Conservation (phyloP, 805 yeast genomes). For the Barnettozyma vustinii region DNA sequence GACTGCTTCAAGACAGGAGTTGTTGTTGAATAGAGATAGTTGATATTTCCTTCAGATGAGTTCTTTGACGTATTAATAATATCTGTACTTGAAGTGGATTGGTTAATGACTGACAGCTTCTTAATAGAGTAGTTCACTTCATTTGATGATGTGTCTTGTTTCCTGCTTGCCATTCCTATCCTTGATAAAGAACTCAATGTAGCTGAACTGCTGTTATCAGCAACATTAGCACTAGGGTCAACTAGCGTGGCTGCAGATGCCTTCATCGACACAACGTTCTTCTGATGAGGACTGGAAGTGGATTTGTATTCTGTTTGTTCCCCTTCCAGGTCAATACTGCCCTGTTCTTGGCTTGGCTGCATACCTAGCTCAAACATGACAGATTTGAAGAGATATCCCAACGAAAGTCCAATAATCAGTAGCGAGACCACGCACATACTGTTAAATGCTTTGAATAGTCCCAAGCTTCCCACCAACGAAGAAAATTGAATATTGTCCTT, state of each 20-base stretch:
- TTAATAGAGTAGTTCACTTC: constrained; percentile 15
- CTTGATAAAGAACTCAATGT: constrained; percentile 2
- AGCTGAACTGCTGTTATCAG: neutral
- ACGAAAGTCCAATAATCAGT: constrained; percentile 6
- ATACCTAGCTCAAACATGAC: neutral
- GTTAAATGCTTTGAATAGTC: constrained; percentile 10
- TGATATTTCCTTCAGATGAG: neutral
- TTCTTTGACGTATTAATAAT: constrained; percentile 6
- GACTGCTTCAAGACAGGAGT: constrained; percentile 14
- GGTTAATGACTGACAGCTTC: constrained; percentile 20
- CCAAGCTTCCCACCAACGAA: neutral
- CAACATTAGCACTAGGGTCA: constrained; percentile 5
- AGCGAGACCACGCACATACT: constrained; percentile 8
- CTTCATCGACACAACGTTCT: constrained; percentile 17
- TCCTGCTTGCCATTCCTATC: neutral
- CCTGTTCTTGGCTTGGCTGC: neutral
- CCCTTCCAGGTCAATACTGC: neutral
- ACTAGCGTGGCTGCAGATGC: constrained; percentile 26
- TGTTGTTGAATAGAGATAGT: neutral
- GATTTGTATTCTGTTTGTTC: neutral
- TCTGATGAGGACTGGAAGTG: neutral
- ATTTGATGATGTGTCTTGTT: neutral
- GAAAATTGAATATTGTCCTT: neutral
- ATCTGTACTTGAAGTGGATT: constrained; percentile 17
- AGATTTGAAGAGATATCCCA: neutral